phyloP scores from a whole-genome alignment of 1,139 yeast genomes.

The Hansenula lynferdii region DNA sequence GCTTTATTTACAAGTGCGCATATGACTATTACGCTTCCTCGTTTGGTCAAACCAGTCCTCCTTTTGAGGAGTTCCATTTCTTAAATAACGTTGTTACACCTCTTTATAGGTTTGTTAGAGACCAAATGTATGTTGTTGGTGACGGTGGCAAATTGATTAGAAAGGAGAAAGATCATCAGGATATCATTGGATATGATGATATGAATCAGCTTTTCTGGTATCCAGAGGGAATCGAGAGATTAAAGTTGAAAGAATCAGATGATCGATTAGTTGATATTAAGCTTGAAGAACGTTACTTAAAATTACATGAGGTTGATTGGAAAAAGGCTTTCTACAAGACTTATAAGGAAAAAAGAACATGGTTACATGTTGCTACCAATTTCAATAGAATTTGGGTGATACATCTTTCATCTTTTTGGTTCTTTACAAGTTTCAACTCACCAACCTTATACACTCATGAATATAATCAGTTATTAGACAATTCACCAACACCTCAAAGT shows the following conservation, averaged over 20 bases:
- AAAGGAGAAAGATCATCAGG: conserved; percentile 61
- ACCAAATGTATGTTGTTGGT: conserved; percentile 43
- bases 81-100: conserved; percentile 75
- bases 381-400: conserved; percentile 83
- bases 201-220: conserved; percentile 85
- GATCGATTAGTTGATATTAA: conserved; percentile 41
- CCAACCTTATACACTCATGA: conserved; percentile 68
- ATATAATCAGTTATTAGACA: conserved; percentile 52
- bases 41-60: conserved; percentile 5
- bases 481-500: conserved; percentile 62
- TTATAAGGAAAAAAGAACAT: conserved; percentile 66
- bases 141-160: conserved; percentile 34
- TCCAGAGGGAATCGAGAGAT: conserved; percentile 50
- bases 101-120: conserved; percentile 55
- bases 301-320: conserved; percentile 57
- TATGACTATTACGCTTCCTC: conserved; percentile 42
- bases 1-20: conserved; percentile 77
- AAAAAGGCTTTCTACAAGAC: conserved; percentile 62
- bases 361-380: conserved; percentile 74
- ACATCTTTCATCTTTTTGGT: conserved; percentile 77
- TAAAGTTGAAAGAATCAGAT: conserved; percentile 38
- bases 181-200: conserved; percentile 81
- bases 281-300: conserved; percentile 38
- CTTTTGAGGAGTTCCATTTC: conserved; percentile 33
- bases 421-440: conserved; percentile 71